These are phyloP conservation scores for Gymnopus androsaceus DNA, from an alignment of 1,284 basidiomycete genomes.

Conservation along the genomic window DNA sequence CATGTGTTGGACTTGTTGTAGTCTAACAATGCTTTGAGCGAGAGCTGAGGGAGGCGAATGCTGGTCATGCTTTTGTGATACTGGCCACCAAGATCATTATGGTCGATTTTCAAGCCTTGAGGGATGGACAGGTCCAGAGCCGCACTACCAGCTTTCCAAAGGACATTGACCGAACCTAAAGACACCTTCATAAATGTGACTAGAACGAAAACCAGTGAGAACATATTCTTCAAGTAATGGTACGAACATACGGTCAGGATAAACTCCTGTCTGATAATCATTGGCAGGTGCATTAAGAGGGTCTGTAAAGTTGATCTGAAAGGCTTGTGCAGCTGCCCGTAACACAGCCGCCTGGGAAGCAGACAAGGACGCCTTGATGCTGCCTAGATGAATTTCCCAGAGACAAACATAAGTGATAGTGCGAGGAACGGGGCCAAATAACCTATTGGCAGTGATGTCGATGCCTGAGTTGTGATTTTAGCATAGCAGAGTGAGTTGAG, in stretches of 20 bases:
- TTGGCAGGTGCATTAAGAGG: conserved; percentile 77
- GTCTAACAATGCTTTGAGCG: conserved; percentile 48
- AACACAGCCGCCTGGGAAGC: conserved; percentile 58
- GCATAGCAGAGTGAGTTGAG: conserved; percentile 18
- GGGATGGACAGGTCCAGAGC: conserved; percentile 61
- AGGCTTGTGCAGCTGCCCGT: conserved; percentile 54
- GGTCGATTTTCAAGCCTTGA: conserved; percentile 63
- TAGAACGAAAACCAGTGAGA: conserved; percentile 24
- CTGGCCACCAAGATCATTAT: conserved; percentile 73
- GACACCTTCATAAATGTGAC: conserved; percentile 76
- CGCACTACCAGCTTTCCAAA: conserved; percentile 53
- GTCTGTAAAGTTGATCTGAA: conserved; percentile 75
- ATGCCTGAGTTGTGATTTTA: conserved; percentile 52
- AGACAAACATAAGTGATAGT: conserved; percentile 86
- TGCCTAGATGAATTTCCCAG: conserved; percentile 80
- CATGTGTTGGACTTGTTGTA: conserved; percentile 49
- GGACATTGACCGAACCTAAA: conserved; percentile 53
- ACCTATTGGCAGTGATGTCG: conserved; percentile 77
- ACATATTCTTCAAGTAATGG: neutral
- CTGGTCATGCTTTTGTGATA: conserved; percentile 62
- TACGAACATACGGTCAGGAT: conserved; percentile 70
- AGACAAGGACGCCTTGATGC: conserved; percentile 59
- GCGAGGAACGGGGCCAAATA: conserved; percentile 87
- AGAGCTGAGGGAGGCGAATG: conserved; percentile 52
- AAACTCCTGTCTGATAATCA: conserved; percentile 61